Evolutionary conservation across 805 yeast genomes (phyloP).

Genomic region (Candida odintsovae): DNA sequence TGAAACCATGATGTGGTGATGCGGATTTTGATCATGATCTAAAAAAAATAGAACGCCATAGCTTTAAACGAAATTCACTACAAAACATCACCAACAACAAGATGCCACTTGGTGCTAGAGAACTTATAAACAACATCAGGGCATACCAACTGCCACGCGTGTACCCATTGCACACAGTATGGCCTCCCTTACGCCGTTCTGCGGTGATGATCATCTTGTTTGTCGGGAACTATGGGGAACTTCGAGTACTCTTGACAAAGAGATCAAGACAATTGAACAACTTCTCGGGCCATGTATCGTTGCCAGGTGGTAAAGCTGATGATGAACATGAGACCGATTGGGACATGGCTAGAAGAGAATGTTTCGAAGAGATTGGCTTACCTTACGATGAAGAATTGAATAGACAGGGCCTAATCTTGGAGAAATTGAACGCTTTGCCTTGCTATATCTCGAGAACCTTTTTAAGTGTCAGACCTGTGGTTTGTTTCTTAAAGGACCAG

Average conservation of each 20-base stretch:
- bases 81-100: not conserved
- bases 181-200: conserved; percentile 75
- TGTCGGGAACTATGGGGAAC: conserved; percentile 64
- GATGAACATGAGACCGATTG: conserved; percentile 56
- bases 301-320: conserved; percentile 95
- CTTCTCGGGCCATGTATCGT: conserved; percentile 86
- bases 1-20: no score
- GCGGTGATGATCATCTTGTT: conserved; percentile 75
- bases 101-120: not conserved
- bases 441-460: conserved; percentile 78
- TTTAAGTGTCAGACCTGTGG: conserved; percentile 77
- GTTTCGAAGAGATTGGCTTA: conserved; percentile 83
- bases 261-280: conserved; percentile 62
- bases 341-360: conserved; percentile 75
- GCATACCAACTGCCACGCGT: conserved; percentile 10
- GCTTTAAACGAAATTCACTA: no score
- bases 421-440: conserved; percentile 61
- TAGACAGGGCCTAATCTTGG: conserved; percentile 49
- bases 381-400: conserved; percentile 39
- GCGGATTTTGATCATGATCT: no score
- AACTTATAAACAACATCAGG: conserved; percentile 16
- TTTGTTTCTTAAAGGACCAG: conserved; percentile 48
- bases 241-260: conserved; percentile 73
- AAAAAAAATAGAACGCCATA: no score
- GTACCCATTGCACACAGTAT: conserved; percentile 37